Evolutionary conservation across 2,329 filamentous ascomycete genomes (phyloP), one percentile per base, ranked within the genome.

Genomic region (Hypoxylon sp.): DNA sequence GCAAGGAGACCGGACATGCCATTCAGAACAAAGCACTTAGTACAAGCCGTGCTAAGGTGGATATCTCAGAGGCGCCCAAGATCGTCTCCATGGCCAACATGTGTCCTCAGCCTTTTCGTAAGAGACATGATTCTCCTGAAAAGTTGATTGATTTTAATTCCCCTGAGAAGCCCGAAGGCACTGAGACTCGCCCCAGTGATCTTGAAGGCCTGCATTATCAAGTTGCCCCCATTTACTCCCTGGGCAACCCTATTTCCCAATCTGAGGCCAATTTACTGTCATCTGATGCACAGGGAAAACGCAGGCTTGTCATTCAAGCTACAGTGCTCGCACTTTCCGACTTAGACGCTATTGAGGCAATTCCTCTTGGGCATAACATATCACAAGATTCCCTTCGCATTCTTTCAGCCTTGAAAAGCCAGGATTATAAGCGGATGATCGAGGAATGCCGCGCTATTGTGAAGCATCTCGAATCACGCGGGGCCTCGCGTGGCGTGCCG

Each of bases 331-430:
- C 57, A 17, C 55, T 72, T 17, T 51, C 46, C 37, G 61, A 67
- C 13, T 4, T 71, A 5, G 46, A 65, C n/a, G 27, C 39, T 2
- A 51, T 71, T 8, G 57, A 69, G 10, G 29, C 24, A 13, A 57
- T 63, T 15, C 47, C 55, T 27, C 7, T 42, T 31, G 56, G 48
- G 17, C 35, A 32, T 8, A 21, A 58, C 13, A 32, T 68, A n/a
- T 69, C 71, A 8, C 32, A 51, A 8, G 47, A 61, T 10, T 62
- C 68, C 11, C 61, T 68, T 24, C 39, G 46, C 4, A 46, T 67
- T 3, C 61, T 67, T 15, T 58, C 27, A 6, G 37, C n/a, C 6
- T 11, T 69, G 10, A 51, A 52, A 24, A 7, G 13, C 10, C 27
- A 58, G 19, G 59, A 68, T 1, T 71, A 69, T 29, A 7, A 24